Percentiles rank a stretch among this genome's conserved stretches.
phyloP scores from a whole-genome alignment of 2,329 filamentous ascomycete species.

The Xylaria sp. region DNA sequence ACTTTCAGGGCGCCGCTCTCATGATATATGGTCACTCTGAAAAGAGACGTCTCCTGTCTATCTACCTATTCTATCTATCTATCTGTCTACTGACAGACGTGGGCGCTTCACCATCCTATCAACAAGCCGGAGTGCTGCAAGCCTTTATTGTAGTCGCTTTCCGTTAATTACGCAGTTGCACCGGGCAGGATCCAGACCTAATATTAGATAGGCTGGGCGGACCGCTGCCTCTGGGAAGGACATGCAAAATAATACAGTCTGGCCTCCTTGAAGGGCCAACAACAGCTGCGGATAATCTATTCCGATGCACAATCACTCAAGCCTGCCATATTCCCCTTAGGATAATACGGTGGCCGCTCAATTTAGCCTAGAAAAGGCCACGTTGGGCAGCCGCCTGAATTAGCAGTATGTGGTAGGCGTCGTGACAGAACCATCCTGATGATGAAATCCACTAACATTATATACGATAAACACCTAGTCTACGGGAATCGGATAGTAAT shows the following conservation, averaged over 20 bases:
- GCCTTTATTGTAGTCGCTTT: conserved; percentile 11
- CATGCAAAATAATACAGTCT: background rate
- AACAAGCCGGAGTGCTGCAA: conserved; percentile 21
- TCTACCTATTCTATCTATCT: background rate
- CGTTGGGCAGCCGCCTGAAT: conserved; percentile 7
- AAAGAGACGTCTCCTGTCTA: background rate
- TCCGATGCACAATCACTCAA: conserved; percentile 36
- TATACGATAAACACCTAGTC: background rate
- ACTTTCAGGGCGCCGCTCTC: background rate
- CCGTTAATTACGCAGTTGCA: conserved; percentile 35
- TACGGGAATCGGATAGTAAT: background rate
- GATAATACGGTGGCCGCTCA: conserved; percentile 21
- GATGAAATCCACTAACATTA: conserved; percentile 1
- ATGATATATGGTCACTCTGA: conserved; percentile 8
- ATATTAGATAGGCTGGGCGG: conserved; percentile 43
- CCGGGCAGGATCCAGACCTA: conserved; percentile 40
- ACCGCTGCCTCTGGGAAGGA: conserved; percentile 34
- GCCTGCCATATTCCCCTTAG: conserved; percentile 28
- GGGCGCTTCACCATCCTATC: conserved; percentile 3
- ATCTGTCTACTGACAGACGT: background rate
- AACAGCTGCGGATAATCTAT: conserved; percentile 38
- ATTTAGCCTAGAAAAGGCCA: conserved; percentile 44
- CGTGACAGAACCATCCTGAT: conserved; percentile 1
- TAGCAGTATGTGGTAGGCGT: background rate
- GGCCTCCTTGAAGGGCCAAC: conserved; percentile 22